Base-by-base conservation (phyloP, 2,329 filamentous ascomycete genomes). In the Mycogone perniciosa region DNA sequence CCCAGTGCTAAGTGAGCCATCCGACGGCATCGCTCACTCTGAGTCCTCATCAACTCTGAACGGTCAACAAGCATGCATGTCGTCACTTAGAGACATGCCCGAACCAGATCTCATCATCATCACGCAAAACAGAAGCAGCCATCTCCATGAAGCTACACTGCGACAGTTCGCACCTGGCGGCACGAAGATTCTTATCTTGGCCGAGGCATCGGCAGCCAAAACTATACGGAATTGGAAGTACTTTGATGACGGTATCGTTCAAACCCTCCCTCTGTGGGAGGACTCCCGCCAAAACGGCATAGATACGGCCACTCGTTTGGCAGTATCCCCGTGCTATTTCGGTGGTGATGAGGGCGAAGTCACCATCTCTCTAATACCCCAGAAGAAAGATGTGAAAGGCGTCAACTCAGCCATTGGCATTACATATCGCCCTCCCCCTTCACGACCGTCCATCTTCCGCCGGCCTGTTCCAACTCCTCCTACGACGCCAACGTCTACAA, bases 81-180 rank as follows among this genome's bases (percentile, higher is more conserved):
- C 73, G 0, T 81, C 82, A 1, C 63, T 74, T 5, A 53, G 61
- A 20, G 65, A 74, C 40, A 60, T 77, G 2, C 65, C 71, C 2
- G 65, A 67, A 44, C 70, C 71, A 2, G 72, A 77, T 54, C 59
- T 76, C 34, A 68, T 76, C 56, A 67, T 77, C 54, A 64, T 76
- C 54, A 75, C 68, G 54, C 72, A 74, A 50, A 60, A 68, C 55
- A 71, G 69, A 61, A 79, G 78, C 11, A 85, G 88, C 60, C 85
- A 88, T 61, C 88, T 85, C 65, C 81, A 89, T 60, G 77, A 84
- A 66, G 74, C 78, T 34, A 88, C 86, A 0, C 71, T 90, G 10
- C 79, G 80, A 35, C 80, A 86, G 56, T 72, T 90, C 5, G 76
- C 80, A 0, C 63, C 70, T 10, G 67, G 72, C 1, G 71, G 71